A percentile compares a stretch with the other conserved stretches of the same genome.
These are phyloP conservation scores for Tylopilus sp. DNA, from an alignment of 1,284 basidiomycete genomes.

Conservation along the genomic window DNA sequence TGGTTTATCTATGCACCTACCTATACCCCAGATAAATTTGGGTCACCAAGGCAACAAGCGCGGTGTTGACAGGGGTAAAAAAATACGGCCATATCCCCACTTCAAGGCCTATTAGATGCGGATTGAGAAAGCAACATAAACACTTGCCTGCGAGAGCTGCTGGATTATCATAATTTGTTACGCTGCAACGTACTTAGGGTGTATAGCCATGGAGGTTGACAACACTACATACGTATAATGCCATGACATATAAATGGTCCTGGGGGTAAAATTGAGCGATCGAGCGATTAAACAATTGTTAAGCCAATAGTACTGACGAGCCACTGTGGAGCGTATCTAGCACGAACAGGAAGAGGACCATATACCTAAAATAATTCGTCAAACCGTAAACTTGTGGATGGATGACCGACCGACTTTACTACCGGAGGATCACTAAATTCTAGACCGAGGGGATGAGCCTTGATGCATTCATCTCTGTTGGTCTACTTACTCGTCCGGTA, in stretches of 20 bases:
- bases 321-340: conserved; percentile 40
- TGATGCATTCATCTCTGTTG: not conserved
- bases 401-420: conserved; percentile 5
- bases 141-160: conserved; percentile 11
- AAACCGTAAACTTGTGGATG: not conserved
- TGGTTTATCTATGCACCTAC: not conserved
- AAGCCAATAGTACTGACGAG: not conserved
- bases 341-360: conserved; percentile 39
- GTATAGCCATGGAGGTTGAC: not conserved
- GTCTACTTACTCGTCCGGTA: conserved; percentile 37
- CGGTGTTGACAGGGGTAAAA: conserved; percentile 43
- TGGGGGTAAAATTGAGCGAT: too few species aligned
- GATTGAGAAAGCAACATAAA: not conserved
- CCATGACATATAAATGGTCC: conserved; percentile 22
- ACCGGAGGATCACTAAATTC: conserved; percentile 43
- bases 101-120: not conserved
- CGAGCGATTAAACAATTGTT: too few species aligned
- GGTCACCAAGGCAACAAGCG: conserved; percentile 41
- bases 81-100: conserved; percentile 37
- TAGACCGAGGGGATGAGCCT: conserved; percentile 15
- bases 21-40: conserved; percentile 28
- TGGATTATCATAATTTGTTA: conserved; percentile 14
- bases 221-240: conserved; percentile 3
- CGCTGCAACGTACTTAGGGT: conserved; percentile 1
- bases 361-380: conserved; percentile 25